Evolutionary conservation across 257 asterid genomes (phyloP), one percentile per base, ranked within the genome.

Genomic region (Solanum microdontum): DNA sequence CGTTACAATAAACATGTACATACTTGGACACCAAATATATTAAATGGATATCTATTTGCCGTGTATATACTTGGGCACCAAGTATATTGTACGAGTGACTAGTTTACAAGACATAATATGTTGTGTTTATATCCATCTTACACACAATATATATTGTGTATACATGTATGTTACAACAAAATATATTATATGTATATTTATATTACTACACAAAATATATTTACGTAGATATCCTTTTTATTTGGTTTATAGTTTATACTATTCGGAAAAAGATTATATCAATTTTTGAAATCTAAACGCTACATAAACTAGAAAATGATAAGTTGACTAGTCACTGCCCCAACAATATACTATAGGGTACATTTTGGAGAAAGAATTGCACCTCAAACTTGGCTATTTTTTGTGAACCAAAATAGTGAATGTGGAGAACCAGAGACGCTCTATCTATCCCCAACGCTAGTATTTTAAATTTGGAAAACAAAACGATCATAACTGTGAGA

Each of bases 371-470:
- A 43, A 43, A 43, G 21, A 79, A 76, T 21, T n/a, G 23, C 24
- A 33, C 2, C 43, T 7, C 15, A 72, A 69, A 69, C 36, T 74
- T 2, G 26, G 2, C 32, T 30, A 76, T 11, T 76, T 77, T 80
- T 43, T 84, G 80, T 66, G 87, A 30, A 36, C 62, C 66, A 66
- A 86, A 51, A 88, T 70, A 60, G 75, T 69, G 89, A 72, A 43
- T 85, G 88, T 88, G 34, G 90, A 89, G 94, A 91, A 92, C 98
- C 98, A 92, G 90, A 88, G 88, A 89, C 62, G 87, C 70, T 89
- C 90, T 94, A 94, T 95, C 97, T 40, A 24, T 24, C 28, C 39
- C 28, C 89, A 14, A 83, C 73, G 74, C 45, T 23, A 32, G 66
- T 82, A 40, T 34, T 34, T 17, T 34, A 55, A n/a, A 7, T 32